Conservation (phyloP, 495 filamentous ascomycete species). For the Penicillium alfredii region DNA sequence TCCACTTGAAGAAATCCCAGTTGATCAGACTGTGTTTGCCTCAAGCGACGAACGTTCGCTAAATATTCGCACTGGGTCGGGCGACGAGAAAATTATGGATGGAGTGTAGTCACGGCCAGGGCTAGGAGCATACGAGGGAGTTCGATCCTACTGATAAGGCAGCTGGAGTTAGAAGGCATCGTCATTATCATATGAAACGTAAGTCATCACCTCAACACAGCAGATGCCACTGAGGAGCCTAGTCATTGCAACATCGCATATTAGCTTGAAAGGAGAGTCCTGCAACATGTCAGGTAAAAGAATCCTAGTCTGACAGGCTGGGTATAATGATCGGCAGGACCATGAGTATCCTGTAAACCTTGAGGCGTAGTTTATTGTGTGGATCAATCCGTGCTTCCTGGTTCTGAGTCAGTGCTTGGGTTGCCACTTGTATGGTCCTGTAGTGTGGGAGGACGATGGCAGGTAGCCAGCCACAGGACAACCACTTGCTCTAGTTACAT, state of each 20-base stretch:
- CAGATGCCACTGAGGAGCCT: constrained; percentile 13
- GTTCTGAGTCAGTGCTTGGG: constrained; percentile 8
- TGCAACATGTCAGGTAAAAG: constrained; percentile 5
- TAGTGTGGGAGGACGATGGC: background rate
- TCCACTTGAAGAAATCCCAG: too few species aligned
- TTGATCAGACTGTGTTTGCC: too few species aligned
- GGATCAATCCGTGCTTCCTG: constrained; percentile 10
- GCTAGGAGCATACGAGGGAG: too few species aligned
- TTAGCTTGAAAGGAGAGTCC: constrained; percentile 10
- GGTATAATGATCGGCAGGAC: constrained; percentile 16
- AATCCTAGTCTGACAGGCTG: constrained; percentile 15
- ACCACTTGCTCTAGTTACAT: too few species aligned
- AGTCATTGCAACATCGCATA: constrained; percentile 5
- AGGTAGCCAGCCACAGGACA: constrained; percentile 7
- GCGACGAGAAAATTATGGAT: too few species aligned
- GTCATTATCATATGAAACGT: constrained; percentile 12
- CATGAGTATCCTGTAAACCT: constrained; percentile 14
- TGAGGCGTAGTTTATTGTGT: constrained; percentile 8
- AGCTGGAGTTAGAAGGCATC: constrained; percentile 5
- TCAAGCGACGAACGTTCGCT: too few species aligned
- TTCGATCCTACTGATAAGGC: background rate
- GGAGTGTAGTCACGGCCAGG: too few species aligned
- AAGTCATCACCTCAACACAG: constrained; percentile 10
- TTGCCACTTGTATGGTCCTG: background rate
- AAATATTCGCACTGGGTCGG: too few species aligned